phyloP scores from a whole-genome alignment of 2,329 filamentous ascomycete genomes.

The Thielaviopsis euricoi region DNA sequence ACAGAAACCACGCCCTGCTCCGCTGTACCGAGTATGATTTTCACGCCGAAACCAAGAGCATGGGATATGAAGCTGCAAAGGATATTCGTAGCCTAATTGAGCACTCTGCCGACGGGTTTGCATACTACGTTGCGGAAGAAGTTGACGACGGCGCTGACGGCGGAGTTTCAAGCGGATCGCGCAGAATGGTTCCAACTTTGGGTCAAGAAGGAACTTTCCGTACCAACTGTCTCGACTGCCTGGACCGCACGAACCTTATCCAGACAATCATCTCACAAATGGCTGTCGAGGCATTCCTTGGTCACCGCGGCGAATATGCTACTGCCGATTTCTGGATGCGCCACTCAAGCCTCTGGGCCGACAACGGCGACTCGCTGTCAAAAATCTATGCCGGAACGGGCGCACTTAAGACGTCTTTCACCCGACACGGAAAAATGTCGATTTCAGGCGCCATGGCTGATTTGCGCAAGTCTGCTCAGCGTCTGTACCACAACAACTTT shows the following conservation, averaged over 20 bases:
- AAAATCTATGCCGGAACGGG: slow-evolving; percentile 95
- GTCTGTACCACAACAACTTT: slow-evolving; percentile 96
- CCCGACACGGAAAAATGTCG: slow-evolving; percentile 88
- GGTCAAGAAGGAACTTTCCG: slow-evolving; percentile 93
- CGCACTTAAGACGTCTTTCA: slow-evolving; percentile 89
- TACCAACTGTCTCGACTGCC: slow-evolving; percentile 89
- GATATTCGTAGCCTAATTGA: slow-evolving; percentile 67
- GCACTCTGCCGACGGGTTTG: slow-evolving; percentile 68
- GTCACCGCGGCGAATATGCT: slow-evolving; percentile 52
- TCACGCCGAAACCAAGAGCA: slow-evolving; percentile 78
- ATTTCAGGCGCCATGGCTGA: slow-evolving; percentile 87
- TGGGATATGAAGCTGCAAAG: slow-evolving; percentile 80
- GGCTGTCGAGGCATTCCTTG: slow-evolving; percentile 72
- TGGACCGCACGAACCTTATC: slow-evolving; percentile 89
- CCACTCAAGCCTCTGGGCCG: slow-evolving; percentile 88
- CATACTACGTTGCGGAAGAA: slow-evolving; percentile 77
- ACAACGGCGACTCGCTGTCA: slow-evolving; percentile 87
- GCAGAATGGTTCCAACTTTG: slow-evolving; percentile 49
- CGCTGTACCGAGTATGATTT: slow-evolving; percentile 86
- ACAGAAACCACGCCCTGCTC: slow-evolving; percentile 55
- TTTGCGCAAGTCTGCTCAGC: slow-evolving; percentile 80
- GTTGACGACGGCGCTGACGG: slow-evolving; percentile 34
- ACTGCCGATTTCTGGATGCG: slow-evolving; percentile 76
- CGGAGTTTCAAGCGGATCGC: slow-evolving; percentile 17
- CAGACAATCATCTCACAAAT: slow-evolving; percentile 92